Base-by-base conservation (phyloP, 257 asterid species). In the Cruciata laevipes region DNA sequence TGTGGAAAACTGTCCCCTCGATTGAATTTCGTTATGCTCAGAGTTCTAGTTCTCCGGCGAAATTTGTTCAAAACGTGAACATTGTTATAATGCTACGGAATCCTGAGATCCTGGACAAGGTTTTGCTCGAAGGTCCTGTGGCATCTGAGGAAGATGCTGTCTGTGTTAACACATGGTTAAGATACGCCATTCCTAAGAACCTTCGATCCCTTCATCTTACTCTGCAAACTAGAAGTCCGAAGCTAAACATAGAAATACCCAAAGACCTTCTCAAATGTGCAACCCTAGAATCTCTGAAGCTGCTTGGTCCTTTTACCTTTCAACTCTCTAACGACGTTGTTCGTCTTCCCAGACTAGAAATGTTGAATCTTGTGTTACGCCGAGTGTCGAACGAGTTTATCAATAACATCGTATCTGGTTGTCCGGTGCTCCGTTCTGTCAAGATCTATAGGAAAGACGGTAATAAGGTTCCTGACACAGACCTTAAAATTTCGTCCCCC, bases 391-490 rank as follows among this genome's bases (percentile, higher is more conserved):
- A 35, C 7, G 6, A 51, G 7, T 16, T 5, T 2, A 16, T 14
- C 4, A 16, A 3, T 5, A 51, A 51, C 8, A 23, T 51, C 17
- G 7, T 51, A 51, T 51, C 57, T 51, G 21, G 21, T 51, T 51
- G 57, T 51, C 57, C 57, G 8, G 57, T 51, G 57, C 57, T 51
- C 57, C 57, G 17, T 51, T 51, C 57, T 51, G n/a, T 51, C 57
- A 51, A 23, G 0, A 51, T 51, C 57, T 16, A 5, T 14, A 14
- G 23, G n/a, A n/a, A n/a, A n/a, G n/a, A n/a, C n/a, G n/a, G n/a
- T n/a, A n/a, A n/a, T n/a, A n/a, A n/a, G n/a, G n/a, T n/a, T n/a
- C 40, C 7, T 33, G 8, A 3, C 9, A 35, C 23, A 17, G 57
- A 18, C 18, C 9, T 14, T 51, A 51, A 51, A 51, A 51, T 51